Evolutionary conservation across 495 filamentous ascomycete species (phyloP).

Genomic region (Immersiella caudata): DNA sequence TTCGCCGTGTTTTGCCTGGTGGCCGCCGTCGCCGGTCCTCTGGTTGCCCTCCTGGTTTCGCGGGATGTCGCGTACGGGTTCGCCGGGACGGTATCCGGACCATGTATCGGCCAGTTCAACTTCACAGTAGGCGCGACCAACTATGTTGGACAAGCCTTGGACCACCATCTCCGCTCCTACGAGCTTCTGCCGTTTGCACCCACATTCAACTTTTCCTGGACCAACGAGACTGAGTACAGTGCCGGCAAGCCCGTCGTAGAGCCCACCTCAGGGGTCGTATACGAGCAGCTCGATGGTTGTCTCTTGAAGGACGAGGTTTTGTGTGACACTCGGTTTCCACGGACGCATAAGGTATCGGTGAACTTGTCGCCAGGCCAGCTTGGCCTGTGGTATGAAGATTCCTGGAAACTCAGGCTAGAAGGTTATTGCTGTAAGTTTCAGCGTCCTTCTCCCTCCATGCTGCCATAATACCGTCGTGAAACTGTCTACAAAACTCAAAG

Average conservation of each 20-base stretch:
- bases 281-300: constrained; percentile 5
- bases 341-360: constrained; percentile 10
- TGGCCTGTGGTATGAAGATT: not conserved
- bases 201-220: constrained; percentile 6
- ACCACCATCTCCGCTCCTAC: constrained; percentile 2
- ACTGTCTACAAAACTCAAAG: too few relatives aligned
- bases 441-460: not conserved
- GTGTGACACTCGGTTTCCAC: not conserved
- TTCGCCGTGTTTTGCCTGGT: constrained; percentile 5
- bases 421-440: not conserved
- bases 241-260: constrained; percentile 1
- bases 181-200: not conserved
- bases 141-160: not conserved
- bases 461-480: too few relatives aligned
- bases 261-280: constrained; percentile 4
- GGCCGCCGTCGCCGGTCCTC: constrained; percentile 1
- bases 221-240: not conserved
- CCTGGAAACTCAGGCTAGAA: not conserved
- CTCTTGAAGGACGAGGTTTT: constrained; percentile 2
- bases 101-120: constrained; percentile 5
- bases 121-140: not conserved
- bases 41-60: constrained; percentile 1
- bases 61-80: constrained; percentile 5
- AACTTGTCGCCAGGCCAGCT: not conserved
- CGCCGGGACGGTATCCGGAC: not conserved